These are phyloP conservation scores for Neurospora terricola DNA, from an alignment of 495 filamentous ascomycete species.

Conservation along the genomic window DNA sequence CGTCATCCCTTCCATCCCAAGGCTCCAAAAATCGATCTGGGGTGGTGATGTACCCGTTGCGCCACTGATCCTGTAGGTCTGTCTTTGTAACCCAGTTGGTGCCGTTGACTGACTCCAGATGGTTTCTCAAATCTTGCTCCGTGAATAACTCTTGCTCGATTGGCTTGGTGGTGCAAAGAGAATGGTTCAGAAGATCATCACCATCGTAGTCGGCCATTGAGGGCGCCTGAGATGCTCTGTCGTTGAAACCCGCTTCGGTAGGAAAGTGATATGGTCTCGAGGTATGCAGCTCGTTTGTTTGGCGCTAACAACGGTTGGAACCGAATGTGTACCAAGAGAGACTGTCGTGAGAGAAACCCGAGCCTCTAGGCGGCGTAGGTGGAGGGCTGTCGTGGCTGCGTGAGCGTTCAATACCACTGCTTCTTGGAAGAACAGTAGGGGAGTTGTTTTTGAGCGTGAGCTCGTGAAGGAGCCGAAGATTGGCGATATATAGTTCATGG, in stretches of 20 bases:
- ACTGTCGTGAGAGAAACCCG: conserved; percentile 8
- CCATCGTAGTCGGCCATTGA: not conserved
- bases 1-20: conserved; percentile 10
- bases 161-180: not conserved
- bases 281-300: conserved; percentile 22
- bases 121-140: not conserved
- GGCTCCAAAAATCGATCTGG: not conserved
- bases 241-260: not conserved
- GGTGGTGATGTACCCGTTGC: not conserved
- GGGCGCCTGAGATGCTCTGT: not conserved
- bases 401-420: conserved; percentile 2
- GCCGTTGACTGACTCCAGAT: not conserved
- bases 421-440: not conserved
- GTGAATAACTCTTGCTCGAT: not conserved
- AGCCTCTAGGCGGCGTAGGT: conserved; percentile 7
- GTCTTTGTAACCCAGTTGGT: not conserved
- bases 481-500: conserved; percentile 26
- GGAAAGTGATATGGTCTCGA: not conserved
- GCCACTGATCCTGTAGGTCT: not conserved
- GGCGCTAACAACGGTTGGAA: not conserved
- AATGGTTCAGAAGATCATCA: not conserved
- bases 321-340: not conserved
- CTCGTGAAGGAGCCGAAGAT: conserved; percentile 24
- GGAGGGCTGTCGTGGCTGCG: conserved; percentile 3
- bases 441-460: conserved; percentile 6